Conservation (phyloP, 2,329 filamentous ascomycete genomes). For the Sphaceloma murrayae region DNA sequence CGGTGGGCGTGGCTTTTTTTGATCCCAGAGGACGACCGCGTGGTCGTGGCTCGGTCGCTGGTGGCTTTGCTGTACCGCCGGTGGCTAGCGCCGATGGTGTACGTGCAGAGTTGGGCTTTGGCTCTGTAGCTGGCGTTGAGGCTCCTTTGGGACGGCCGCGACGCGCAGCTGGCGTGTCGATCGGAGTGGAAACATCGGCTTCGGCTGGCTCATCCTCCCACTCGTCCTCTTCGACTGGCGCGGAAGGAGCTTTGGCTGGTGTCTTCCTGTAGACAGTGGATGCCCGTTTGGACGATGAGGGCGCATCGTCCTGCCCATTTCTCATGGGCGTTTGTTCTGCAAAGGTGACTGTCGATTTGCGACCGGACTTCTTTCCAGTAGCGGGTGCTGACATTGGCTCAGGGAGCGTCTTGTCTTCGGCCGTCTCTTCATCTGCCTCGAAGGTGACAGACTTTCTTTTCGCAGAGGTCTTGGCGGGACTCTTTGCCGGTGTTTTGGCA, state of each 20-base stretch:
- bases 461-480: too few relatives aligned
- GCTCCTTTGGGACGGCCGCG: slow-evolving; percentile 1
- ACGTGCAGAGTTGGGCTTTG: neutral
- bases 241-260: neutral
- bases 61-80: slow-evolving; percentile 3
- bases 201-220: neutral
- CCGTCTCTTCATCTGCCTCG: too few relatives aligned
- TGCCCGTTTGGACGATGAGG: too few relatives aligned
- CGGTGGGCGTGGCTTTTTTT: neutral
- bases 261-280: too few relatives aligned
- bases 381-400: neutral
- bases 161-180: slow-evolving; percentile 1
- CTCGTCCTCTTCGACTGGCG: neutral
- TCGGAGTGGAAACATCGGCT: neutral
- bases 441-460: too few relatives aligned
- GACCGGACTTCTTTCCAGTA: slow-evolving; percentile 4
- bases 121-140: neutral
- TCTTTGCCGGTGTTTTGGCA: slow-evolving; percentile 2
- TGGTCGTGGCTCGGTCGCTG: neutral
- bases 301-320: too few relatives aligned
- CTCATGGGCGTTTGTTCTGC: slow-evolving; percentile 3
- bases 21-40: neutral
- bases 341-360: slow-evolving; percentile 8
- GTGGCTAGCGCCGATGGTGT: neutral
- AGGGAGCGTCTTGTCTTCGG: too few relatives aligned